Evolutionary conservation across 495 filamentous ascomycete genomes (phyloP), one percentile per base, ranked within the genome.

Genomic region (Aspergillus asperescens): DNA sequence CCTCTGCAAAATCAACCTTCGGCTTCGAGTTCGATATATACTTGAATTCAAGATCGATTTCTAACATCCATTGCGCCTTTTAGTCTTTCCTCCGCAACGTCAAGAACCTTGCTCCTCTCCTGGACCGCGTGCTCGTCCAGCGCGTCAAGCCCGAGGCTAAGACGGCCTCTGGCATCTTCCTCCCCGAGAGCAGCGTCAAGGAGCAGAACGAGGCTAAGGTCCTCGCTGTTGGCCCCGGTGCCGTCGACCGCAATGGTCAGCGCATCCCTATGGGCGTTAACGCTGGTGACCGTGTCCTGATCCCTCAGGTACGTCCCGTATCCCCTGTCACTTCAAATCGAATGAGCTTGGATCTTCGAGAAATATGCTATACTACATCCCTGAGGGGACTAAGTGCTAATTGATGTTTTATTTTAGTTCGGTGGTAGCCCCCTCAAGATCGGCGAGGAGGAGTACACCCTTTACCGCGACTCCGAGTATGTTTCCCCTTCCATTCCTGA

Each of bases 41-140:
- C 4, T 18, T 10, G 3, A 31, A 31, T 7, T 10, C 7, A 24
- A 8, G 19, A 27, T 22, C 5, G 2, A 18, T 27, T 5, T 28
- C 51, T 54, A 41, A 54, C 27, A 16, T 25, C 20, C 13, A 13
- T 51, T 20, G 20, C 22, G 41, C 46, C 0, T 12, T 8, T 10
- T 58, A 74, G 71, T 74, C 71, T 68, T 81, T 89, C 66, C 81
- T 99, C 79, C 91, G 90, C 70, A 93, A 86, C 65, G 89, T 99
- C 84, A 94, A 90, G 77, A 86, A 84, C 69, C 90, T 99, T 64
- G 87, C 85, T 35, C 93, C 93, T 50, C 92, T 99, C 62, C 83
- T 99, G 72, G 93, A 99, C 85, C 93, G 93, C 68, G 89, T 99
- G 60, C 83, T 99, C 53, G 89, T 99, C 60, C 93, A 99, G 84